A percentile compares a stretch with the other conserved stretches of the same genome.
Conservation (phyloP, 257 asterid species). For the Solanum dulcamara region DNA sequence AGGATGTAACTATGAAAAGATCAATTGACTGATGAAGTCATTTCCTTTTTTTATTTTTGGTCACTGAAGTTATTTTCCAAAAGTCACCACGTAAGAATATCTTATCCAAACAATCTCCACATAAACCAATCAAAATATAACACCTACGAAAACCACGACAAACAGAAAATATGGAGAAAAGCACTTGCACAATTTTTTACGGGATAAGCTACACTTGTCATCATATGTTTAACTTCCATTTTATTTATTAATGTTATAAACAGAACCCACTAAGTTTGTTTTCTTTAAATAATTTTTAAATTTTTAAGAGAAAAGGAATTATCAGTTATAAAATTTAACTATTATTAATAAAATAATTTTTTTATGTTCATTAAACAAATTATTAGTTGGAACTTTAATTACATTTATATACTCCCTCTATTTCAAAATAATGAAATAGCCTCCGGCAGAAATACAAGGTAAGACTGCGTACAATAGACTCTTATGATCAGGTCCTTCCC, state of each 20-base stretch:
- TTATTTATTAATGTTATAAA: not conserved
- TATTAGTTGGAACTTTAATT: not conserved
- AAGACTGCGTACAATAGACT: no score
- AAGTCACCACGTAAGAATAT: not conserved
- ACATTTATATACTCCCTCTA: no score
- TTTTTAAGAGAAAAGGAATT: not conserved
- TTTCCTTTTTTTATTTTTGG: no score
- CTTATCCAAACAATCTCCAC: conserved; percentile 7
- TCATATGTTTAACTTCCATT: not conserved
- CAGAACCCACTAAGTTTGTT: not conserved
- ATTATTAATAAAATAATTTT: no score
- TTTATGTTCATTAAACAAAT: not conserved
- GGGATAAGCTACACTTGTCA: not conserved
- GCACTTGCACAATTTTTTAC: not conserved
- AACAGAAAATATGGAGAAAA: not conserved
- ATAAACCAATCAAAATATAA: not conserved
- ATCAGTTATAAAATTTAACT: not conserved
- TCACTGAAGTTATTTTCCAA: no score
- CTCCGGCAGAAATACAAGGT: no score
- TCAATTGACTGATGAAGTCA: not conserved
- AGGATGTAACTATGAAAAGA: not conserved
- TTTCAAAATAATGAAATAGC: no score
- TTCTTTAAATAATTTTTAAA: not conserved
- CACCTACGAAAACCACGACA: not conserved
- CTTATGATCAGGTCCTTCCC: no score